Evolutionary conservation across 345 rosid genomes (phyloP).

Genomic region (Eucalyptus guilfoylei): DNA sequence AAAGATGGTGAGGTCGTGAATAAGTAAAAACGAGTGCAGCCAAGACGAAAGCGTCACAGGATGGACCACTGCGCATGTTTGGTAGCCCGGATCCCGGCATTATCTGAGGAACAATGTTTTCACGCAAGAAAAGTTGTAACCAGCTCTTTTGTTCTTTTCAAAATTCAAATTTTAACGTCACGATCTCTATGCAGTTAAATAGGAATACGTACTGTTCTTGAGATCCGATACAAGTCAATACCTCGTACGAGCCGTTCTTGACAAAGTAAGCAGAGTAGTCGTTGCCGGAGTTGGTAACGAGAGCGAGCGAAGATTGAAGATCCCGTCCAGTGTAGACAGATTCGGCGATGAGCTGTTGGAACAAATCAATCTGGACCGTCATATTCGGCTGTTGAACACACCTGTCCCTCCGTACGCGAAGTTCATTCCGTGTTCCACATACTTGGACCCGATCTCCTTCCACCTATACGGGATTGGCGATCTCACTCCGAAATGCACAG

Average conservation of each 20-base stretch:
- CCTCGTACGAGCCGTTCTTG: slow-evolving; percentile 26
- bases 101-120: neutral
- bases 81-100: neutral
- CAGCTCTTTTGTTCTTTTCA: neutral
- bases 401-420: slow-evolving; percentile 83
- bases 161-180: neutral
- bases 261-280: slow-evolving; percentile 39
- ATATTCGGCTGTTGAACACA: slow-evolving; percentile 40
- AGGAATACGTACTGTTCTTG: neutral
- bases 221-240: neutral
- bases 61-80: neutral
- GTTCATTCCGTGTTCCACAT: slow-evolving; percentile 48
- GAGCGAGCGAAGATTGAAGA: slow-evolving; percentile 31
- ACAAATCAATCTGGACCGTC: slow-evolving; percentile 56
- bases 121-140: neutral
- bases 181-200: neutral
- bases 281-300: slow-evolving; percentile 59
- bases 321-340: slow-evolving; percentile 12
- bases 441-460: slow-evolving; percentile 10
- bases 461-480: slow-evolving; percentile 57
- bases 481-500: slow-evolving; percentile 35
- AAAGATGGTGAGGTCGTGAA: neutral
- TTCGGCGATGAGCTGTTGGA: slow-evolving; percentile 20
- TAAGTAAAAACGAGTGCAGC: no score
- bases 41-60: neutral